Base-by-base conservation (phyloP, 2,329 filamentous ascomycete genomes). In the Hypoxylon sp. region DNA sequence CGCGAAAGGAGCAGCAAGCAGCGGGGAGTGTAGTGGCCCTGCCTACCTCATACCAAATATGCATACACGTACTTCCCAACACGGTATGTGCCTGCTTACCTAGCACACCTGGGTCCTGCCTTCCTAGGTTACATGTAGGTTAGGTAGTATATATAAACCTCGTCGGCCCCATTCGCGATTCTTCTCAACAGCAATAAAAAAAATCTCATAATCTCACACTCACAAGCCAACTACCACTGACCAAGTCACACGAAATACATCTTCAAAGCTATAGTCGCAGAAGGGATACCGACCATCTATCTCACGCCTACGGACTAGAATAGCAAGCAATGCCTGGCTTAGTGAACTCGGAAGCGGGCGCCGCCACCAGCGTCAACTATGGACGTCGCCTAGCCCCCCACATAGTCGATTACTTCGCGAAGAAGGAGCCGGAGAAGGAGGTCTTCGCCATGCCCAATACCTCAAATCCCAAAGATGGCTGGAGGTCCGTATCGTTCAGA, bases 321-420 rank as follows among this genome's bases (percentile, higher is more conserved):
- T 20, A 18, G n/a, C 9, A 27, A 18, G n/a, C 9, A 27, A 55
- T 48, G 47, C 26, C 46, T 9, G 23, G 38, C 17, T 26, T 42
- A 15, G 21, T 15, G 17, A 38, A 35, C n/a, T 17, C n/a, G 7
- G 4, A 45, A 20, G 41, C 38, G n/a, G 42, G 48, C 6, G 37
- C 15, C 21, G 18, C 41, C 35, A 38, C 8, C 42, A 57, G 38
- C 26, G 48, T 1, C 20, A 37, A 40, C 3, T 57, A 51, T n/a
- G 62, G 61, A 41, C 55, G 53, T n/a, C 73, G 77, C 20, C 65
- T 78, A 10, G 55, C 78, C 7, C 69, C 75, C 17, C 67, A 75
- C 52, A 65, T 79, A 40, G 65, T 79, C 38, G 77, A 79, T 54
- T 72, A 76, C 0, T 62, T 68, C 8, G 77, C 77, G 18, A 48